These are phyloP conservation scores for Ascochyta rabiei DNA, from an alignment of 2,329 filamentous ascomycete species.

Conservation along the genomic window DNA sequence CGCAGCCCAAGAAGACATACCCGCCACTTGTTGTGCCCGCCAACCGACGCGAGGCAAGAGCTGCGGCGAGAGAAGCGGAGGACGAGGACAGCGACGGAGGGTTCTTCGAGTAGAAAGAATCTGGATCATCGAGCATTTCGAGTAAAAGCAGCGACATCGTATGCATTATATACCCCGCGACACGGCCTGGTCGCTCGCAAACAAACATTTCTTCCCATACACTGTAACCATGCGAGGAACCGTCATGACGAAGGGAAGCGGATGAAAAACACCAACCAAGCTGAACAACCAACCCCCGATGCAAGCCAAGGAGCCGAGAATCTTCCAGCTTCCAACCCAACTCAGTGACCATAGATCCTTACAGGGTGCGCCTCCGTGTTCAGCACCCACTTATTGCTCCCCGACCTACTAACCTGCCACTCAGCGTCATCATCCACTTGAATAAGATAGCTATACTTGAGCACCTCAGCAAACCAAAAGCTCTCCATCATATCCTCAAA, in stretches of 20 bases:
- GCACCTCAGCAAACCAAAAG: conserved; percentile 84
- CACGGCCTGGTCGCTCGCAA: background rate
- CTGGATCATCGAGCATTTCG: background rate
- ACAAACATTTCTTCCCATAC: background rate
- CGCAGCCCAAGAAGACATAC: conserved; percentile 23
- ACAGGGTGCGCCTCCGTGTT: conserved; percentile 71
- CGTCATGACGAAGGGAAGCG: background rate
- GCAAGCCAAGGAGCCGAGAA: background rate
- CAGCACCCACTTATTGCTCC: conserved; percentile 63
- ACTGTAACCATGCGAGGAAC: background rate
- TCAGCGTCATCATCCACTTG: conserved; percentile 64
- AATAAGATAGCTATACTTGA: conserved; percentile 84
- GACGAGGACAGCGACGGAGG: conserved; percentile 47
- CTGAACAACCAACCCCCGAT: background rate
- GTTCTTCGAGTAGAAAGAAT: conserved; percentile 44
- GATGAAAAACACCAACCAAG: background rate
- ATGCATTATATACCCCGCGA: conserved; percentile 27
- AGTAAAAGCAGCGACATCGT: background rate
- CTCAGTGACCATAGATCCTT: conserved; percentile 44
- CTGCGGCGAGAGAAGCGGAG: conserved; percentile 25
- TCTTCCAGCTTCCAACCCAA: background rate
- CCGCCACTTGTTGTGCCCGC: conserved; percentile 16
- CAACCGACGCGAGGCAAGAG: conserved; percentile 31
- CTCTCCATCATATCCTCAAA: conserved; percentile 78
- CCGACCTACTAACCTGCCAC: conserved; percentile 61